phyloP scores from a whole-genome alignment of 805 yeast genomes.

The Nakazawaea siamensis region DNA sequence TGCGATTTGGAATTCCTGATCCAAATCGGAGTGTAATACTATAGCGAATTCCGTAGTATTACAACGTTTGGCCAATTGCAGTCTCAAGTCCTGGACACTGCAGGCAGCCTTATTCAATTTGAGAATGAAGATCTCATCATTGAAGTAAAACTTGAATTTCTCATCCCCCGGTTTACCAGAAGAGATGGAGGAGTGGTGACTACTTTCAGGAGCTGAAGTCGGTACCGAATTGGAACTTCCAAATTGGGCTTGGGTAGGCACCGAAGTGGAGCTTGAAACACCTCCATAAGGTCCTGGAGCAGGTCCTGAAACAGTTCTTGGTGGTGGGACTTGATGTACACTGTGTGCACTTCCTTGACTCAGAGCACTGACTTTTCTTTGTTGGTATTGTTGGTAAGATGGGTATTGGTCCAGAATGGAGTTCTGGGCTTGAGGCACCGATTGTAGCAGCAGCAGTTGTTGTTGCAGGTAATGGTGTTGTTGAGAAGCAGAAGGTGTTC shows the following conservation, averaged over 20 bases:
- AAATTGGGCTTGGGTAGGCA: background rate
- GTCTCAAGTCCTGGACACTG: constrained; percentile 18
- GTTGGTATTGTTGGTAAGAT: constrained; percentile 6
- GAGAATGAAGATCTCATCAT: constrained; percentile 76
- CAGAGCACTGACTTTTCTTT: constrained; percentile 5
- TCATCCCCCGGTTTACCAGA: no score
- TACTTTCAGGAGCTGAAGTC: no score
- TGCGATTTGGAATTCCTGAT: constrained; percentile 3
- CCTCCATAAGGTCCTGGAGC: no score
- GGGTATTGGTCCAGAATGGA: no score
- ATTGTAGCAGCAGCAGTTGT: constrained; percentile 2
- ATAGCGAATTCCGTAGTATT: constrained; percentile 1
- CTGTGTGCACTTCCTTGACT: no score
- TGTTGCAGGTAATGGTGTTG: background rate
- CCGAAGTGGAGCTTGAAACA: no score
- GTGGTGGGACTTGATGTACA: no score
- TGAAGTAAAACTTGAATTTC: constrained; percentile 69
- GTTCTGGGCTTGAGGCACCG: constrained; percentile 4
- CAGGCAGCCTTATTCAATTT: constrained; percentile 19
- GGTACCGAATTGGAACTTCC: constrained; percentile 16
- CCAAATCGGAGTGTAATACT: background rate
- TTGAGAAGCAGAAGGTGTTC: background rate
- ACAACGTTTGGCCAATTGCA: constrained; percentile 9
- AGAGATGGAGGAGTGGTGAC: no score
- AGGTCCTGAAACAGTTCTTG: no score